These are phyloP conservation scores for Hypomontagnella monticulosa DNA, from an alignment of 495 filamentous ascomycete genomes.

Conservation along the genomic window DNA sequence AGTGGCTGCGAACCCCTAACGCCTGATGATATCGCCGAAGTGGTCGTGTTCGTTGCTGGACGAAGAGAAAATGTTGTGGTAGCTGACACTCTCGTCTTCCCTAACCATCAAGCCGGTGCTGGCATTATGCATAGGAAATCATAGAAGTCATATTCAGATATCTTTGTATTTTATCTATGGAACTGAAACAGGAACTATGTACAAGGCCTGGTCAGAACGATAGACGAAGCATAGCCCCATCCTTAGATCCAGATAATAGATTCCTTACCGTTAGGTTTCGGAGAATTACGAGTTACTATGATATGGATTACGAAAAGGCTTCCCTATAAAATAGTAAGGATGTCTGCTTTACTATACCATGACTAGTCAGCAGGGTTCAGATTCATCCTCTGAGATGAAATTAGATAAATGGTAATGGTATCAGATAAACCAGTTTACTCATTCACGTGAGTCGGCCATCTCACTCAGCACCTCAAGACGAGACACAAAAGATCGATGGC, in stretches of 20 bases:
- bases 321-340: background rate
- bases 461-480: conserved; percentile 55
- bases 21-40: conserved; percentile 93
- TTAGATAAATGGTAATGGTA: background rate
- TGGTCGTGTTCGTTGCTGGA: conserved; percentile 89
- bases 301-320: background rate
- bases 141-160: conserved; percentile 3
- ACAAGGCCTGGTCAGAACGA: background rate
- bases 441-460: conserved; percentile 57
- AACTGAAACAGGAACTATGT: background rate
- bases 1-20: conserved; percentile 91
- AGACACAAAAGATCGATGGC: conserved; percentile 44
- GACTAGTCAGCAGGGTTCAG: conserved; percentile 15
- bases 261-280: background rate
- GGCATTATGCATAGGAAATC: conserved; percentile 49
- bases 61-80: conserved; percentile 94
- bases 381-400: background rate
- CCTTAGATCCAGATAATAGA: background rate
- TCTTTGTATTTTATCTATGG: conserved; percentile 21
- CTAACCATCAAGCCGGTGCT: conserved; percentile 71
- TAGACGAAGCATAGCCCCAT: background rate
- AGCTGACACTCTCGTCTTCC: conserved; percentile 90
- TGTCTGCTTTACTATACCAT: background rate
- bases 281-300: background rate
- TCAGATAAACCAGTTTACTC: conserved; percentile 64